Conservation (phyloP, 208 protist species). For the Trichomonas tenax region DNA sequence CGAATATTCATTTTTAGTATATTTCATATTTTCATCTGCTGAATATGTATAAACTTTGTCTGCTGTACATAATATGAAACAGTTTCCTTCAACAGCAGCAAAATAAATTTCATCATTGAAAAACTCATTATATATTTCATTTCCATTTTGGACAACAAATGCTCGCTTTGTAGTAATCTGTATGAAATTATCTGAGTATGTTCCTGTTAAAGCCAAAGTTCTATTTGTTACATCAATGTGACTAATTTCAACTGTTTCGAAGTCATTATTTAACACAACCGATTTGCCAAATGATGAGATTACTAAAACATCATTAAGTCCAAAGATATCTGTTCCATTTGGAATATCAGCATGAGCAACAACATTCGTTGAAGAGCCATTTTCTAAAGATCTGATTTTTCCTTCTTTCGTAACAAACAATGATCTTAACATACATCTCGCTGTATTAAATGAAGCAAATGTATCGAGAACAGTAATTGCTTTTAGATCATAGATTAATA, state of each 20-base stretch:
- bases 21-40: too few species aligned
- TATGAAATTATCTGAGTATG: neutral
- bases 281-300: neutral
- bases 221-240: neutral
- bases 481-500: neutral
- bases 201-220: neutral
- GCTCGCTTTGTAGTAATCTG: neutral
- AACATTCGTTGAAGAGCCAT: neutral
- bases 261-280: neutral
- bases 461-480: neutral
- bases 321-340: neutral
- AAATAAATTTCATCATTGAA: neutral
- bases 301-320: neutral
- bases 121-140: neutral
- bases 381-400: neutral
- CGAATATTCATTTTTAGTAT: too few species aligned
- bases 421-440: neutral
- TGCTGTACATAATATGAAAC: too few species aligned
- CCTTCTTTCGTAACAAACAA: neutral
- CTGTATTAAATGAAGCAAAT: neutral
- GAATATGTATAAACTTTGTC: too few species aligned
- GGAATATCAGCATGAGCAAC: neutral
- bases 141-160: neutral
- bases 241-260: neutral
- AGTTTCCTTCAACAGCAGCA: neutral